Base-by-base conservation (phyloP, 345 rosid genomes). In the Mangifera indica region DNA sequence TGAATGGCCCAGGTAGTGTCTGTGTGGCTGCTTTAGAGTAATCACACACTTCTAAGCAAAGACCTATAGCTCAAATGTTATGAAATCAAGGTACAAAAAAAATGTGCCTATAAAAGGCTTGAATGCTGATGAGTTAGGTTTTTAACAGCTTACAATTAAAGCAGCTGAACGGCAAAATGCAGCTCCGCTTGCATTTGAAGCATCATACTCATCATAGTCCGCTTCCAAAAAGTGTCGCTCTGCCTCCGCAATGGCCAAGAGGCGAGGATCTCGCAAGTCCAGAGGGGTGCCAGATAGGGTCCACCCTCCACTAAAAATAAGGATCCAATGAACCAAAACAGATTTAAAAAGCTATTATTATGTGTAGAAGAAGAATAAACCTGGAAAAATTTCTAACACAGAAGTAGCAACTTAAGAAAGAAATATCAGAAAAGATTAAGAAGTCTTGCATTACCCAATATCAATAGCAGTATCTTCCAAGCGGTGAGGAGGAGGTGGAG, bases 161-260 rank as follows among this genome's bases (percentile, higher is more conserved):
- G 97, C 91, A 82, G 91, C 89, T 61, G 95, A 85, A 52, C 98
- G 98, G 80, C 91, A 95, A 78, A 95, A 95, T 42, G 97, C 89
- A 75, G 97, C 91, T 78, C 96, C 91, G 67, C 80, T 91, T 53
- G 91, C 87, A 80, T 88, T 91, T 77, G 92, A 84, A 76, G 88
- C 81, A 61, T 93, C 86, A 82, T 88, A 88, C 53, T 92, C 99
- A 67, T 89, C 93, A 78, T 95, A 89, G 37, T 93, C 98, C 2
- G 85, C 81, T 79, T 95, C 98, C 76, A 92, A 72, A 80, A 95
- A 81, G 80, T 91, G 94, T 8, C 85, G 91, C 71, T 95, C 99
- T 21, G 97, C 94, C 84, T 95, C 97, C 21, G 97, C 94, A 26
- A 95, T 89, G 29, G 94, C 97, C 70, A 91, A 66, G 62, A 92